Percentiles rank a stretch among this genome's conserved stretches.
These are phyloP conservation scores for Striga asiatica DNA, from an alignment of 257 asterid species.

Conservation along the genomic window DNA sequence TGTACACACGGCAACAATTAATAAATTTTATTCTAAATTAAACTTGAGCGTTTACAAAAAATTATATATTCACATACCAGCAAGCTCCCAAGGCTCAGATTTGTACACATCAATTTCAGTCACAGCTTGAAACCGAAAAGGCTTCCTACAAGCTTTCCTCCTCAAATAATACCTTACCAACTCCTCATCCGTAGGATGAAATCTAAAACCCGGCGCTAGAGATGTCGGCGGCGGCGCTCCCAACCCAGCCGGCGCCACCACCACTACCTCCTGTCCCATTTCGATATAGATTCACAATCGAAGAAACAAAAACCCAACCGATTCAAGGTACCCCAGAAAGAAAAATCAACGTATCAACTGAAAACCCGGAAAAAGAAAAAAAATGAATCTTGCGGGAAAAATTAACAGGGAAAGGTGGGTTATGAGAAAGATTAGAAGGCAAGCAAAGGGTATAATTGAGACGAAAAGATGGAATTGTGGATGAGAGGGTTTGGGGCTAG, in stretches of 20 bases:
- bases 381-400: slow-evolving; percentile 5
- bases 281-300: not conserved
- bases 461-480: slow-evolving; percentile 12
- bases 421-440: slow-evolving; percentile 41
- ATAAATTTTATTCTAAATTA: no score
- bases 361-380: no score
- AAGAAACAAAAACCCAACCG: not conserved
- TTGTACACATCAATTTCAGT: slow-evolving; percentile 88
- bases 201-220: slow-evolving; percentile 91
- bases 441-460: slow-evolving; percentile 35
- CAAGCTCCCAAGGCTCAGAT: slow-evolving; percentile 97
- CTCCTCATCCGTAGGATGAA: slow-evolving; percentile 96
- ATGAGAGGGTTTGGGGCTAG: slow-evolving; percentile 18
- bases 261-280: slow-evolving; percentile 48
- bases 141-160: slow-evolving; percentile 78
- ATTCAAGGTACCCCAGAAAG: slow-evolving; percentile 15
- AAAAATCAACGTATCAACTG: slow-evolving; percentile 11
- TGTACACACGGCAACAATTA: no score
- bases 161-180: slow-evolving; percentile 71
- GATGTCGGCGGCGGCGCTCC: slow-evolving; percentile 58
- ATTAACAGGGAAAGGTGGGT: slow-evolving; percentile 22
- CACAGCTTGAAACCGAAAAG: slow-evolving; percentile 80
- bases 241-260: slow-evolving; percentile 20
- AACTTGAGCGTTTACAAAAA: not conserved
- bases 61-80: slow-evolving; percentile 27